These are phyloP conservation scores for Corymbia maculata DNA, from an alignment of 345 rosid genomes.

Conservation along the genomic window DNA sequence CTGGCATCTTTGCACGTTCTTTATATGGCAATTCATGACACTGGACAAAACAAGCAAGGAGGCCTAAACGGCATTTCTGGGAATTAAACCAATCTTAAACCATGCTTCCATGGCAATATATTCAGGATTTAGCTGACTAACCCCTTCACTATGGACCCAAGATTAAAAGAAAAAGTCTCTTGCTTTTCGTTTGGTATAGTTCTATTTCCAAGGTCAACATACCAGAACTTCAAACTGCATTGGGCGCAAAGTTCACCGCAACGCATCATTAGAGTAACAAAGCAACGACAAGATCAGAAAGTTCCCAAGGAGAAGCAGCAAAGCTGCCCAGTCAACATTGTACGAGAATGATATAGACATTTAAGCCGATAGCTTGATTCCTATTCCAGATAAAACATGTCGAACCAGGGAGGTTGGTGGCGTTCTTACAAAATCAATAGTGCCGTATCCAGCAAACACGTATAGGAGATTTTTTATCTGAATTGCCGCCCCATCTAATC, in stretches of 20 bases:
- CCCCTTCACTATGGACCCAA: neutral
- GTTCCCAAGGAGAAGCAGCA: neutral
- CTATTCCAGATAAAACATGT: neutral
- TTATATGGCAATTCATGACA: neutral
- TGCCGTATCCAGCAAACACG: constrained; percentile 95
- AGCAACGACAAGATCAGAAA: neutral
- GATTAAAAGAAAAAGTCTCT: neutral
- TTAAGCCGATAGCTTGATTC: neutral
- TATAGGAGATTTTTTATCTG: constrained; percentile 70
- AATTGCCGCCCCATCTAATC: constrained; percentile 85
- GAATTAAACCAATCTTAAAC: neutral
- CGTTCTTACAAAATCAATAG: constrained; percentile 59
- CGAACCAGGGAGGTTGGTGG: neutral
- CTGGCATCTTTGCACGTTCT: neutral
- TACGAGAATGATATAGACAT: neutral
- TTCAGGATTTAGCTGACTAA: neutral
- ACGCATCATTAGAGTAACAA: neutral
- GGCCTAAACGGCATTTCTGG: neutral
- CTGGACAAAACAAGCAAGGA: neutral
- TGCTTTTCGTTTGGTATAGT: neutral
- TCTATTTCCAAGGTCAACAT: neutral
- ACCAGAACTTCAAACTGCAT: neutral
- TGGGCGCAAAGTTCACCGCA: neutral
- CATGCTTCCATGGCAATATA: neutral
- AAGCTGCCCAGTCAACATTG: neutral